Evolutionary conservation across 345 rosid species (phyloP).

Genomic region (Punica granatum): DNA sequence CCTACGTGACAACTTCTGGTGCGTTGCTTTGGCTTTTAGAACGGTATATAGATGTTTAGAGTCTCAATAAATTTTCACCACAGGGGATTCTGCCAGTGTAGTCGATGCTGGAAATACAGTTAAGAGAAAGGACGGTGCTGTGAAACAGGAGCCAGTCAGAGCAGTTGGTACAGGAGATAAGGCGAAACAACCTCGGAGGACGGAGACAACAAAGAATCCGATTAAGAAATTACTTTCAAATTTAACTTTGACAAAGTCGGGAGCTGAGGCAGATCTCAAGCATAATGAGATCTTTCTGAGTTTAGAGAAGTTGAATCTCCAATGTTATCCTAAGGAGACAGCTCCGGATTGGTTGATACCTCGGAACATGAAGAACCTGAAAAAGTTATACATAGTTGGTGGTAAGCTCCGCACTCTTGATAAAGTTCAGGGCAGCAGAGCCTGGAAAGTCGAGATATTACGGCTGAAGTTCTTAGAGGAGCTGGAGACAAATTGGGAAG

Average conservation of each 20-base stretch:
- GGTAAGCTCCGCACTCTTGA: conserved; percentile 17
- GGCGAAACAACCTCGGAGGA: background rate
- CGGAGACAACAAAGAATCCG: background rate
- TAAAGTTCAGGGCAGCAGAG: background rate
- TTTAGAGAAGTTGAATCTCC: conserved; percentile 8
- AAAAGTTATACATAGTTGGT: conserved; percentile 13
- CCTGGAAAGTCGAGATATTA: background rate
- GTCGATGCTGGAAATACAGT: background rate
- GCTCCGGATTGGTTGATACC: conserved; percentile 8
- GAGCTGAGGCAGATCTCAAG: background rate
- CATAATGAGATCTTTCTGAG: background rate
- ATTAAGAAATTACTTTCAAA: background rate
- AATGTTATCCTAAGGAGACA: conserved; percentile 8
- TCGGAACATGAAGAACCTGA: conserved; percentile 1
- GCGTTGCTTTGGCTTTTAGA: too few relatives aligned
- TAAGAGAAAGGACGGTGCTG: background rate
- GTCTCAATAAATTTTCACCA: background rate
- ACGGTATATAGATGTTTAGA: background rate
- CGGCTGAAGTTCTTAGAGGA: background rate
- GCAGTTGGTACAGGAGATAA: background rate
- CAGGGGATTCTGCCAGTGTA: background rate
- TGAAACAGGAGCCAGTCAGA: background rate
- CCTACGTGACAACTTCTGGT: too few relatives aligned
- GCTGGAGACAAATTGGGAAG: conserved; percentile 2
- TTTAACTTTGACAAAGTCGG: background rate